These are phyloP conservation scores for Collybiopsis luxurians DNA, from an alignment of 768 basidiomycete species.

Conservation along the genomic window DNA sequence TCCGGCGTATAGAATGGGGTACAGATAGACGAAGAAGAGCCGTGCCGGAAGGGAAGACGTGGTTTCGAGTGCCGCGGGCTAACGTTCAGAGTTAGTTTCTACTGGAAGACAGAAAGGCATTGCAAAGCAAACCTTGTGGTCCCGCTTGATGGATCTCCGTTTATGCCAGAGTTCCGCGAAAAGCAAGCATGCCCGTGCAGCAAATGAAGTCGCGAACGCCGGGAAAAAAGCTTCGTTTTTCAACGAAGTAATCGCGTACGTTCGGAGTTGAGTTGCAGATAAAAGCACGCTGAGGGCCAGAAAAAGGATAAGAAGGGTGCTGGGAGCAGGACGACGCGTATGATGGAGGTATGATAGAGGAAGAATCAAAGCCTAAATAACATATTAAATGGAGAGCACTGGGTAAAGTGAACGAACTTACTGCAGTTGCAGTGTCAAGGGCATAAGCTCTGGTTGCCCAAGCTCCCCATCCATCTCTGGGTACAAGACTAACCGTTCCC, in stretches of 20 bases:
- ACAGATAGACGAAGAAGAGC: slow-evolving; percentile 3
- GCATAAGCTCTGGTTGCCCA: slow-evolving; percentile 5
- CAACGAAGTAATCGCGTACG: neutral
- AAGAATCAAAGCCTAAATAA: neutral
- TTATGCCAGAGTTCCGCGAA: slow-evolving; percentile 2
- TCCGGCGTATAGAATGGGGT: slow-evolving; percentile 1
- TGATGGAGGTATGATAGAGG: slow-evolving; percentile 6
- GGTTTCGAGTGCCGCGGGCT: slow-evolving; percentile 4
- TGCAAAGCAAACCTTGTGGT: neutral
- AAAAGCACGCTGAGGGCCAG: neutral
- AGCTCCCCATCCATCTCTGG: slow-evolving; percentile 3
- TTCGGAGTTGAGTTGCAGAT: slow-evolving; percentile 7
- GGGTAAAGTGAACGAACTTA: neutral
- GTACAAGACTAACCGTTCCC: neutral
- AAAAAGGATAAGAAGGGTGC: neutral
- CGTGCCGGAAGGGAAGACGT: slow-evolving; percentile 1
- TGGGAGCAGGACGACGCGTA: slow-evolving; percentile 1
- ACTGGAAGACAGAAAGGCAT: neutral
- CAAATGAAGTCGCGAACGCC: slow-evolving; percentile 1
- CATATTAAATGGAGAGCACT: neutral
- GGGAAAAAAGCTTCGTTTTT: slow-evolving; percentile 2
- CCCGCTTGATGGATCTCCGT: neutral
- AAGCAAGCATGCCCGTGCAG: slow-evolving; percentile 1
- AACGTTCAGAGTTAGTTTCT: neutral
- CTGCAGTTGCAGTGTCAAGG: neutral